A percentile compares a stretch with the other conserved stretches of the same genome.
These are phyloP conservation scores for Themeda triandra DNA, from an alignment of 176 grass and related monocot species.

Conservation along the genomic window DNA sequence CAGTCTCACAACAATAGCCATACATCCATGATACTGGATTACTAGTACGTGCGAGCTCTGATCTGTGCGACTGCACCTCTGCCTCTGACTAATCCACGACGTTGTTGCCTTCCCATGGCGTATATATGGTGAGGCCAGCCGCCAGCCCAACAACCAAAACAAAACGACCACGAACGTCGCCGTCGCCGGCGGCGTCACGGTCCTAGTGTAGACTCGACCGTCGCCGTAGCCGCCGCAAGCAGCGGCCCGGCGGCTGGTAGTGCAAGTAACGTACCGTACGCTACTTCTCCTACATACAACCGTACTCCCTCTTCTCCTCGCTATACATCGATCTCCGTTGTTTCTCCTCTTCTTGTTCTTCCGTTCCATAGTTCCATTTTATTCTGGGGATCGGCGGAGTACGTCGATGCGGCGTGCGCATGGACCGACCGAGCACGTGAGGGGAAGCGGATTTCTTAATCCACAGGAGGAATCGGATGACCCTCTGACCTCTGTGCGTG, in stretches of 20 bases:
- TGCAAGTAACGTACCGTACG: neutral
- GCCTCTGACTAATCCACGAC: neutral
- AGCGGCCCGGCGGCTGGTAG: neutral
- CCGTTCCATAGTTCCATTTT: neutral
- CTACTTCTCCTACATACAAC: neutral
- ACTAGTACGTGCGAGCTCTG: neutral
- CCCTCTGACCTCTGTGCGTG: too few species aligned
- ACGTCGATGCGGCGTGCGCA: constrained; percentile 6
- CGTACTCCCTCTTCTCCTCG: neutral
- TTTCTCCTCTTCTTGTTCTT: accelerated
- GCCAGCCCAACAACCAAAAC: neutral
- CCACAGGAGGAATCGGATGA: neutral
- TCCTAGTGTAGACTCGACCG: neutral
- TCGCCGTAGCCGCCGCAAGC: neutral
- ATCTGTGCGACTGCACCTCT: too few species aligned
- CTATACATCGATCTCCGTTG: neutral
- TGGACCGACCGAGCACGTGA: neutral
- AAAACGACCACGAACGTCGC: neutral
- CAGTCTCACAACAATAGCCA: neutral
- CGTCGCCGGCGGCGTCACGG: neutral
- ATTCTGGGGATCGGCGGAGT: too few species aligned
- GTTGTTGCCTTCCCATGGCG: neutral
- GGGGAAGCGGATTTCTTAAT: neutral
- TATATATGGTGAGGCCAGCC: too few species aligned
- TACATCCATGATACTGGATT: neutral